Conservation (phyloP, 768 basidiomycete species). For the Termitomyces sp. region DNA sequence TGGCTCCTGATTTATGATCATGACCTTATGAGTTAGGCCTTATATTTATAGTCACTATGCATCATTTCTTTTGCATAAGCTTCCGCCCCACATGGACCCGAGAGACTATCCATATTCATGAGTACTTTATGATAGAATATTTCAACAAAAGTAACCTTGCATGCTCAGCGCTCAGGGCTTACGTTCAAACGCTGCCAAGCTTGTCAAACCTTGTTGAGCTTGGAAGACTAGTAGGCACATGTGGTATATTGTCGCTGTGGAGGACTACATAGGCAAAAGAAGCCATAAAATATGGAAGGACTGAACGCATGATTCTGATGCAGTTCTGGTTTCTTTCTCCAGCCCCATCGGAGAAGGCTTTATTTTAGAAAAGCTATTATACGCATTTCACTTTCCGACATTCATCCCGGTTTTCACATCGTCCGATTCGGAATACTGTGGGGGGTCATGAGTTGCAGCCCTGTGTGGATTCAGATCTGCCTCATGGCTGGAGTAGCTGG, state of each 20-base stretch:
- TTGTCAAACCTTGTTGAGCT: neutral
- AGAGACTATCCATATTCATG: neutral
- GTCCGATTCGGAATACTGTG: neutral
- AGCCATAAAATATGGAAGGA: too few relatives aligned
- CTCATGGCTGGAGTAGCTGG: neutral
- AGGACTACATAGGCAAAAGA: too few relatives aligned
- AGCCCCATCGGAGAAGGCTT: too few relatives aligned
- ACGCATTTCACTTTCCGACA: neutral
- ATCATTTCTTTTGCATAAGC: neutral
- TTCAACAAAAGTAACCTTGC: neutral
- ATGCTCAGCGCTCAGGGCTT: neutral
- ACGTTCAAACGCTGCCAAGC: conserved; percentile 1
- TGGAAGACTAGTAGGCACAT: neutral
- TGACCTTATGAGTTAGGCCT: neutral
- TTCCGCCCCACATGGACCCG: conserved; percentile 10
- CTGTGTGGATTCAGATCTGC: neutral
- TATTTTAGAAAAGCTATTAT: too few relatives aligned
- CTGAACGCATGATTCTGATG: too few relatives aligned
- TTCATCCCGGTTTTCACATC: neutral
- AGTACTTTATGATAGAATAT: too few relatives aligned
- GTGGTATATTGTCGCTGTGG: too few relatives aligned
- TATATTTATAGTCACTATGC: neutral
- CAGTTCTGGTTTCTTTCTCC: too few relatives aligned
- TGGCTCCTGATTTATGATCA: conserved; percentile 1
- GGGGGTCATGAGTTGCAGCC: neutral